These are phyloP conservation scores for Backusella tarrabulga DNA, from an alignment of 192 early-diverging fungal species.

Conservation along the genomic window DNA sequence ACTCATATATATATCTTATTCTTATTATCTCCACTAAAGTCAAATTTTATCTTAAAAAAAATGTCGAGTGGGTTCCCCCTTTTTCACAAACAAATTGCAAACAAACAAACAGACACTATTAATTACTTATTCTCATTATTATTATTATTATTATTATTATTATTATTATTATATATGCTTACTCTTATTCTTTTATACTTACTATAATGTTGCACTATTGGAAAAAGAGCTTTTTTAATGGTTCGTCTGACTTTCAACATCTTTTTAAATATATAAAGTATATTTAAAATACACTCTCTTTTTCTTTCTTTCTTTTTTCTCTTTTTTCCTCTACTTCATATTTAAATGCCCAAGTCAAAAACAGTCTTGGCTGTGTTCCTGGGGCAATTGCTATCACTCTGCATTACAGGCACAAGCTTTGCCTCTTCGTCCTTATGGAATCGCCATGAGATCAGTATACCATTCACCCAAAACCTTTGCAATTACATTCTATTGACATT, in stretches of 20 bases:
- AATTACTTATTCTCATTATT: too few relatives aligned
- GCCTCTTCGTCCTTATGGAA: constrained; percentile 28
- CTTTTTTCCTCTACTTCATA: not conserved
- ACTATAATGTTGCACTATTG: not conserved
- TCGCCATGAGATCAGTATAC: constrained; percentile 12
- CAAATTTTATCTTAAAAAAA: too few relatives aligned
- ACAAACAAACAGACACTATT: too few relatives aligned
- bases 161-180: too few relatives aligned
- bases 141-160: too few relatives aligned
- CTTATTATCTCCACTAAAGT: too few relatives aligned
- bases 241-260: not conserved
- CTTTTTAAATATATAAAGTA: not conserved
- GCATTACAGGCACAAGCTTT: constrained; percentile 23
- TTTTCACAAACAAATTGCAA: too few relatives aligned
- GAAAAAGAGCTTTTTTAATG: not conserved
- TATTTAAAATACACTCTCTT: not conserved
- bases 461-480: constrained; percentile 18
- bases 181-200: not conserved
- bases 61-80: too few relatives aligned
- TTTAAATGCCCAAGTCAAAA: not conserved
- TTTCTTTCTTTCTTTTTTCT: not conserved
- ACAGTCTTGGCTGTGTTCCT: constrained; percentile 9
- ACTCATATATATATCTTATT: not conserved
- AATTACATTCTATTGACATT: constrained; percentile 18
- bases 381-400: constrained; percentile 24